These are phyloP conservation scores for Dothideomycetes sp. DNA, from an alignment of 2,329 filamentous ascomycete species.

Conservation along the genomic window DNA sequence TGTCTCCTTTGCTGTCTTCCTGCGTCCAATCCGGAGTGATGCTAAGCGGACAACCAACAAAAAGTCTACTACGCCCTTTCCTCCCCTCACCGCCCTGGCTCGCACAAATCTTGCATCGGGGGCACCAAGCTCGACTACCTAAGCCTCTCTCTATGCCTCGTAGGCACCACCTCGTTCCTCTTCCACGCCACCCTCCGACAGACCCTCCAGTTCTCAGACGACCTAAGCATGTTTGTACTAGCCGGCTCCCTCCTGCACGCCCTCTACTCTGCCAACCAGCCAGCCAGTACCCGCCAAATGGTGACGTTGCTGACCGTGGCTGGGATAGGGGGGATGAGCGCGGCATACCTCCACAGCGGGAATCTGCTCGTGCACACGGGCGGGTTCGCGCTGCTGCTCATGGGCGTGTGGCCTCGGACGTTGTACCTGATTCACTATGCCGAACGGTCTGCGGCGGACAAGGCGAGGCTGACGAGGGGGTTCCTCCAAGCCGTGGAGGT, in stretches of 20 bases:
- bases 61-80: too few relatives aligned
- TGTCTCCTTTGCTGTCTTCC: too few relatives aligned
- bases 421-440: neutral
- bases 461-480: constrained; percentile 2
- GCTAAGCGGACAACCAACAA: too few relatives aligned
- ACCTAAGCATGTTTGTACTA: neutral
- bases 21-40: too few relatives aligned
- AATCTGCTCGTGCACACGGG: neutral
- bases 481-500: neutral
- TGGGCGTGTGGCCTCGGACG: neutral
- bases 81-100: too few relatives aligned
- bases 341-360: neutral
- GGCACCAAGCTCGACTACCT: neutral
- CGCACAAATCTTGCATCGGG: too few relatives aligned
- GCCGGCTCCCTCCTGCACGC: neutral
- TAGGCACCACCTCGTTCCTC: neutral
- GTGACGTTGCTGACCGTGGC: neutral
- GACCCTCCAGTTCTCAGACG: neutral
- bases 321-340: neutral
- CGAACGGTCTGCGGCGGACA: constrained; percentile 1
- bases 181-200: neutral
- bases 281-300: neutral
- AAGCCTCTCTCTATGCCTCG: neutral
- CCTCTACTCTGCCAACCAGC: neutral
- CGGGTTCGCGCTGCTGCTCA: neutral